Percentiles rank a stretch among this genome's conserved stretches.
Evolutionary conservation across 495 filamentous ascomycete species (phyloP).

Genomic region (Xylaria nigripes): DNA sequence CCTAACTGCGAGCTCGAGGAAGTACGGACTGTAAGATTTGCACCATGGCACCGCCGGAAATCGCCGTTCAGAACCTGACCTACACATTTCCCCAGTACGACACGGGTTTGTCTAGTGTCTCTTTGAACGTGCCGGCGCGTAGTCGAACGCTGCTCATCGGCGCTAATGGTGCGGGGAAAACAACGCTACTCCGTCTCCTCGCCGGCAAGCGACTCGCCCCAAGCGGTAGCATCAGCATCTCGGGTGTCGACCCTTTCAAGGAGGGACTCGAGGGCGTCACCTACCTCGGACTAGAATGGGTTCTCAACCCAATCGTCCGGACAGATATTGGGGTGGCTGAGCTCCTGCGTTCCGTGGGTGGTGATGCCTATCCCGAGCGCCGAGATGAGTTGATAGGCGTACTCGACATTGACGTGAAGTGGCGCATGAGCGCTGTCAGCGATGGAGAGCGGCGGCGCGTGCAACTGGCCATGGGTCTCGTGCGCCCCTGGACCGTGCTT

Average conservation of each 20-base stretch:
- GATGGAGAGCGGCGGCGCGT: conserved; percentile 89
- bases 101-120: conserved; percentile 60
- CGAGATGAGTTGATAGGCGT: conserved; percentile 80
- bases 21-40: neutral
- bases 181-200: conserved; percentile 76
- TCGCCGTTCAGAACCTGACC: conserved; percentile 65
- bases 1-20: no score
- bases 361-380: conserved; percentile 68
- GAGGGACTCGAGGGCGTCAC: conserved; percentile 83
- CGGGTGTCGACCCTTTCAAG: conserved; percentile 83
- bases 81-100: conserved; percentile 84
- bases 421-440: conserved; percentile 90
- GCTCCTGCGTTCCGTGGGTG: conserved; percentile 77
- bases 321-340: conserved; percentile 88
- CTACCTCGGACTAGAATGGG: conserved; percentile 96
- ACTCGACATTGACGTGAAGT: conserved; percentile 82
- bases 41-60: conserved; percentile 22
- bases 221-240: conserved; percentile 57
- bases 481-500: conserved; percentile 87
- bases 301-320: conserved; percentile 92
- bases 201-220: conserved; percentile 93
- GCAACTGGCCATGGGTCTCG: conserved; percentile 89
- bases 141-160: conserved; percentile 90
- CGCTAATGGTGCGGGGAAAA: conserved; percentile 96
- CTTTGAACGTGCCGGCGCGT: conserved; percentile 65